Evolutionary conservation across 805 yeast species (phyloP).

Genomic region (Metschnikowia henanensis): DNA sequence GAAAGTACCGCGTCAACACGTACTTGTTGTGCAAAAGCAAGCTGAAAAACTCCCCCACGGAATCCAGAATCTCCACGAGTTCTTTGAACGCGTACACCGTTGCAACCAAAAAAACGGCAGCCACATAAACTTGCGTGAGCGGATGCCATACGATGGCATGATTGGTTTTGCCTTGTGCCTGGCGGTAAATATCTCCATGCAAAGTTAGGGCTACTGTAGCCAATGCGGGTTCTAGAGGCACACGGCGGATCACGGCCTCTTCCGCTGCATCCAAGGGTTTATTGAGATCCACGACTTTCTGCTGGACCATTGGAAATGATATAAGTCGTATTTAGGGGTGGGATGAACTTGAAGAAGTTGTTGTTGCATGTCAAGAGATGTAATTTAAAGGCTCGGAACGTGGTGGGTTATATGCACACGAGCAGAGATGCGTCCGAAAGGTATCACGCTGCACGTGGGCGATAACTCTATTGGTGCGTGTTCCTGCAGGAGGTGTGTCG

Average conservation of each 20-base stretch:
- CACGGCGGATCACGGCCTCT: slow-evolving; percentile 51
- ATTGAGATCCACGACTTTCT: slow-evolving; percentile 51
- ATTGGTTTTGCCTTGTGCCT: slow-evolving; percentile 48
- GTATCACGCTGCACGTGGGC: slow-evolving; percentile 8
- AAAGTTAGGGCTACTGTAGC: slow-evolving; percentile 61
- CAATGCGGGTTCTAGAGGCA: slow-evolving; percentile 53
- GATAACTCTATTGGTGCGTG: slow-evolving; percentile 4
- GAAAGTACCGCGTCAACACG: too few relatives aligned
- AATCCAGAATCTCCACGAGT: slow-evolving; percentile 31
- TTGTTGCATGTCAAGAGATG: too few relatives aligned
- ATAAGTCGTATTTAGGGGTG: neutral
- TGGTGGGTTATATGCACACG: neutral
- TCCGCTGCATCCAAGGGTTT: slow-evolving; percentile 54
- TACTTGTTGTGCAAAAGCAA: slow-evolving; percentile 23
- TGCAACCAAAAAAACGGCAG: slow-evolving; percentile 10
- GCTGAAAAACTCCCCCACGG: slow-evolving; percentile 27
- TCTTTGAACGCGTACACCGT: slow-evolving; percentile 28
- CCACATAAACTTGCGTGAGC: slow-evolving; percentile 26
- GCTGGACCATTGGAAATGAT: slow-evolving; percentile 36
- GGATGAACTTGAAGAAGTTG: neutral
- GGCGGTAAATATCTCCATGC: slow-evolving; percentile 59
- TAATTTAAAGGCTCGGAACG: neutral
- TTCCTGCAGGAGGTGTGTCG: neutral
- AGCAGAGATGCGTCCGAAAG: neutral
- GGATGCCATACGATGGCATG: slow-evolving; percentile 48